Evolutionary conservation across 495 filamentous ascomycete species (phyloP).

Genomic region (Penicillium malachiteum): DNA sequence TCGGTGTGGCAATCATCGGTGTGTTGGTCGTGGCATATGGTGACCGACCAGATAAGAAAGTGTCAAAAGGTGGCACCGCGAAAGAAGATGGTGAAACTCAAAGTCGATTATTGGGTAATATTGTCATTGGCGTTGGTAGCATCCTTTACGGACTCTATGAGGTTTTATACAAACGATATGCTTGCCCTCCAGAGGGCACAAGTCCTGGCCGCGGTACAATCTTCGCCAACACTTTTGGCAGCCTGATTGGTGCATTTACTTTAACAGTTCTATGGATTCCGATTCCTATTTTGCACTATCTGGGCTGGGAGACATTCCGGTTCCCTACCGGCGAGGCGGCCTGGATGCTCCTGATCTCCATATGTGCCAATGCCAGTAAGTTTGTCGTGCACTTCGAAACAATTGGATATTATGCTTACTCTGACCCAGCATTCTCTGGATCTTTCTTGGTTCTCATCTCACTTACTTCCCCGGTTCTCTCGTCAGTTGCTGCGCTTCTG

Average conservation of each 20-base stretch:
- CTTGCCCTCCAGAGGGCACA: constrained; percentile 88
- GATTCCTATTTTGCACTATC: constrained; percentile 74
- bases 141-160: constrained; percentile 97
- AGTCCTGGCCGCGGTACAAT: constrained; percentile 79
- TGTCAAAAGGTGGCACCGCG: constrained; percentile 49
- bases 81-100: constrained; percentile 50
- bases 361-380: constrained; percentile 78
- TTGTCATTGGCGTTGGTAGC: constrained; percentile 90
- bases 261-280: constrained; percentile 89
- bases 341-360: constrained; percentile 74
- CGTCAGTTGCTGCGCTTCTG: constrained; percentile 84
- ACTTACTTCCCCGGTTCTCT: constrained; percentile 87
- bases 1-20: constrained; percentile 79
- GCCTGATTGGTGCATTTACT: constrained; percentile 80
- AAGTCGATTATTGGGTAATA: constrained; percentile 73
- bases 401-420: constrained; percentile 6
- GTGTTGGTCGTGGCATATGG: constrained; percentile 94
- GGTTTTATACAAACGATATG: constrained; percentile 88
- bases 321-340: constrained; percentile 73
- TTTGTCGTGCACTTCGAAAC: constrained; percentile 8
- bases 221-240: constrained; percentile 90
- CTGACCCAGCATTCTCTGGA: constrained; percentile 70
- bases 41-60: constrained; percentile 53
- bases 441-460: constrained; percentile 89
- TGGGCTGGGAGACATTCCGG: constrained; percentile 78